These are phyloP conservation scores for Pseudopithomyces maydicus DNA, from an alignment of 2,329 filamentous ascomycete species.

Conservation along the genomic window DNA sequence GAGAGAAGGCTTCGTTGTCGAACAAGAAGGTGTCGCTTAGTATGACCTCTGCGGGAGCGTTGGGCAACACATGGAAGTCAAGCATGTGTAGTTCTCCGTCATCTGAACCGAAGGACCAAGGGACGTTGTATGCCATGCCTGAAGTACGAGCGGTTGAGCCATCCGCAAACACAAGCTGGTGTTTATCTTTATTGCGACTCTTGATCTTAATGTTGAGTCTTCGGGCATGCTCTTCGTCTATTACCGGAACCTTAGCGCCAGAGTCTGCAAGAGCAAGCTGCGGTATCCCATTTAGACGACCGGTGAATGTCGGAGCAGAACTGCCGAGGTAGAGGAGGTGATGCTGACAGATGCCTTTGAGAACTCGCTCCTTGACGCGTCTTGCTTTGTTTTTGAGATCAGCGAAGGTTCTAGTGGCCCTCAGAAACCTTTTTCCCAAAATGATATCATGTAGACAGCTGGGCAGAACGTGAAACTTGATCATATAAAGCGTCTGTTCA, in stretches of 20 bases:
- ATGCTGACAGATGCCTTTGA: no score
- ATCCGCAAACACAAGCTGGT: constrained; percentile 17
- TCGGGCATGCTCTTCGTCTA: constrained; percentile 18
- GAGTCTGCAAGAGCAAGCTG: constrained; percentile 17
- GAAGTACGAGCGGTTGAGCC: constrained; percentile 13
- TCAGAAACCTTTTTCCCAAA: no score
- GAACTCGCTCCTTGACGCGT: no score
- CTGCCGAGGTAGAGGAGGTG: constrained; percentile 16
- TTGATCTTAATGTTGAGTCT: background rate
- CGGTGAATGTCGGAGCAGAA: constrained; percentile 13
- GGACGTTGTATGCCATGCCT: constrained; percentile 15
- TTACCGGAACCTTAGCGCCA: constrained; percentile 14
- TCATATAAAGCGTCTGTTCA: no score
- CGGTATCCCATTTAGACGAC: constrained; percentile 12
- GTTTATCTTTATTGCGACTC: background rate
- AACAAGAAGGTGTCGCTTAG: constrained; percentile 14
- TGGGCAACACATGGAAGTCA: constrained; percentile 12
- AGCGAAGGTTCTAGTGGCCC: no score
- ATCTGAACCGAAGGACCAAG: constrained; percentile 19
- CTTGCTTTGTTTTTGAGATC: no score
- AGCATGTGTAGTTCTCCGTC: background rate
- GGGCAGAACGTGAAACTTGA: no score
- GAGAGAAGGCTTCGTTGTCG: constrained; percentile 10
- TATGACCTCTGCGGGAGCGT: constrained; percentile 13
- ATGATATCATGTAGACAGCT: no score